phyloP scores from a whole-genome alignment of 2,329 filamentous ascomycete genomes.

The Tolypocladium inflatum region DNA sequence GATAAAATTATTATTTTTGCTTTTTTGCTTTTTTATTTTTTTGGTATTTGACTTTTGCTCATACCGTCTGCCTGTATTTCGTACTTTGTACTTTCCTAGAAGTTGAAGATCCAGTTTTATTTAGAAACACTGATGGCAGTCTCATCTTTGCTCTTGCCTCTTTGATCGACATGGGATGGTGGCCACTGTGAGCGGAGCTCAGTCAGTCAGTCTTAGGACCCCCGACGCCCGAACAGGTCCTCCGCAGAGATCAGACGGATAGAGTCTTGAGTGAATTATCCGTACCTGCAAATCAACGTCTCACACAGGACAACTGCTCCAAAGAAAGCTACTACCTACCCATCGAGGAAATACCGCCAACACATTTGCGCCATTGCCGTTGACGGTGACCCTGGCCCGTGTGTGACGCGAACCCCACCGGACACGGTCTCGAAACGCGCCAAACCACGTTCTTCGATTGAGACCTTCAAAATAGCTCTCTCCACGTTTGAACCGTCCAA shows the following conservation, averaged over 20 bases:
- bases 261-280: not conserved
- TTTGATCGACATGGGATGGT: not conserved
- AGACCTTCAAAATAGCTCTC: not conserved
- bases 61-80: no score
- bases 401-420: not conserved
- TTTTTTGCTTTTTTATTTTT: not conserved
- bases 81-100: not conserved
- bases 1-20: slow-evolving; percentile 1
- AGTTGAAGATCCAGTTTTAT: not conserved
- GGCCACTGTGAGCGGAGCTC: not conserved
- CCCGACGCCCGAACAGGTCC: not conserved
- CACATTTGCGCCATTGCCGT: not conserved
- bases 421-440: not conserved
- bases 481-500: not conserved
- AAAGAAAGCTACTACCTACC: not conserved
- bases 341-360: not conserved
- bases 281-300: not conserved
- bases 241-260: not conserved
- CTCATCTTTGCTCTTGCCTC: not conserved
- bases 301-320: not conserved
- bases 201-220: not conserved
- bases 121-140: not conserved
- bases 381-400: not conserved
- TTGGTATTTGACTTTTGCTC: not conserved
- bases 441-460: not conserved